Evolutionary conservation across 768 basidiomycete species (phyloP).

Genomic region (Russula vinacea): DNA sequence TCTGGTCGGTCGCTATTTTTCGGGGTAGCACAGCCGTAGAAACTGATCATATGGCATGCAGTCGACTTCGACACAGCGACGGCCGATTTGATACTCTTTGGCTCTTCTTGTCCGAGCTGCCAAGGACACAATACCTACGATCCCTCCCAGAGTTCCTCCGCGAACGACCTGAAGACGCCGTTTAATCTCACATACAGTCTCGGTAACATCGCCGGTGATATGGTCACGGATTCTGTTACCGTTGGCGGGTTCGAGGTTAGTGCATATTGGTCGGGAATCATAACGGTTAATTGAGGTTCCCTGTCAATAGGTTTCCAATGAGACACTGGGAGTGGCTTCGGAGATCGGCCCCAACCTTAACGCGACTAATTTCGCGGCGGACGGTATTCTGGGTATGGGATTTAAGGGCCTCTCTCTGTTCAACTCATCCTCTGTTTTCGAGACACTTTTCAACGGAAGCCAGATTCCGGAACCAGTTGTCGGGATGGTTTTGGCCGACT

Average conservation of each 20-base stretch:
- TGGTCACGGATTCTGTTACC: background rate
- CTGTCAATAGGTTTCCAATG: no score
- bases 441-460: background rate
- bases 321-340: background rate
- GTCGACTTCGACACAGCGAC: background rate
- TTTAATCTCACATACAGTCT: no score
- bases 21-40: background rate
- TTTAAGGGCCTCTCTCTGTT: background rate
- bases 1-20: background rate
- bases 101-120: background rate
- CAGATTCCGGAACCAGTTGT: background rate
- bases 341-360: background rate
- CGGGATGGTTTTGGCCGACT: background rate
- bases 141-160: background rate
- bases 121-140: background rate
- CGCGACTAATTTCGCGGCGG: background rate
- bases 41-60: background rate
- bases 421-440: background rate
- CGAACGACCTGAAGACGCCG: background rate
- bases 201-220: rapidly evolving
- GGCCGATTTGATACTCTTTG: background rate
- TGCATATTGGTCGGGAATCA: background rate
- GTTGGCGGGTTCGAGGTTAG: background rate
- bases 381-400: background rate
- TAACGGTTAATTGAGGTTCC: no score